Base-by-base conservation (phyloP, 2,329 filamentous ascomycete species). In the Claviceps arundinis region DNA sequence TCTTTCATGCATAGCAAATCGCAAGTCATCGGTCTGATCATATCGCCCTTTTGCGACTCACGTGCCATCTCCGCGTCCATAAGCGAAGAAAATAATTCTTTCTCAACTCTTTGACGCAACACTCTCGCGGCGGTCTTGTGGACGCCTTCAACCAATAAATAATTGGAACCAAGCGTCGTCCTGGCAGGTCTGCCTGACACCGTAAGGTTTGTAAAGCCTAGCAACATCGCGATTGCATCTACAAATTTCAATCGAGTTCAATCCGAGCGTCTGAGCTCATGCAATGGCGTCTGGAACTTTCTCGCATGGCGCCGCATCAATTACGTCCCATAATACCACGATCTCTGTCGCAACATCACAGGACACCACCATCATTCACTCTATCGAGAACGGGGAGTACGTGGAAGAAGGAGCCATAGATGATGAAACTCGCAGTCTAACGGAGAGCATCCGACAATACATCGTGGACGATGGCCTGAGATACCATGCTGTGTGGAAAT, bases 371-470 rank as follows among this genome's bases (percentile, higher is more conserved):
- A 47, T 65, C 0, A 65, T 68, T 38, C 60, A 63, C 38, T 60
- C 59, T 50, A 61, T 68, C 41, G 67, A 68, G 37, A 57, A 61
- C n/a, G 65, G 65, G 52, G 61, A 67, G 2, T 57, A 61, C 17
- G 53, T 57, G 14, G 48, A 56, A 9, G 56, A 61, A 19, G 56
- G 54, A 30, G 54, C 53, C 14, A 38, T 49, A 24, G 59, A 59
- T 30, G 65, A 66, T 44, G 68, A 72, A 34, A 72, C 68, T 2
- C 61, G 63, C 41, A 72, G 69, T 47, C 59, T 72, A 46, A 70
- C 69, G 5, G 67, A 70, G 5, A 72, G 70, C 55, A 69, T 72
- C 53, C 67, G 68, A 26, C 66, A 71, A 42, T 69, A 72, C 50
- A 67, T 71, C 50, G 62, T 70, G 52, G 70, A 72, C 22, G 67